Evolutionary conservation across 2,329 filamentous ascomycete genomes (phyloP), one percentile per base, ranked within the genome.

Genomic region (Aureobasidium musti): DNA sequence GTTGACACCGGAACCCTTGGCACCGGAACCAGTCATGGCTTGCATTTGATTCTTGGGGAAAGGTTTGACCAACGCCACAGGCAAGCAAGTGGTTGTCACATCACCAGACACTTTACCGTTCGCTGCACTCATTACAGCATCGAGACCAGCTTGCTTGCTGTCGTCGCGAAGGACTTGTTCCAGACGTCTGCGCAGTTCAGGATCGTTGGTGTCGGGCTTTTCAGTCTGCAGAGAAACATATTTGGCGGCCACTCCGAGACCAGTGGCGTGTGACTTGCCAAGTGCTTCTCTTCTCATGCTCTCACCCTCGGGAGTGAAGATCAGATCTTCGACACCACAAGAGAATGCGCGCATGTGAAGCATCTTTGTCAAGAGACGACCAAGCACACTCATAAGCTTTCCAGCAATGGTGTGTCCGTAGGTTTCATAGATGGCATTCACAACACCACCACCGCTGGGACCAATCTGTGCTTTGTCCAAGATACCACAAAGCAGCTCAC

Each of bases 1-100:
- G 76, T 99, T 99, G 78, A 99, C 95, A 73, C 86, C 83, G 65
- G 87, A 90, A 76, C 95, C 95, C 81, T 99, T 99, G 61, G 95
- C 95, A 77, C 95, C 95, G 66, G 95, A 97, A 17, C 89, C 90
- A 26, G 95, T 99, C 95, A 99, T 99, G 70, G 91, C 88, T 82
- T 99, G 95, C 94, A 99, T 99, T 79, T 98, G 94, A 75, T 99
- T 99, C 75, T 89, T 90, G 0, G 95, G 95, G 78, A 99, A 99
- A 8, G 90, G 87, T 79, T 98, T 99, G 73, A 91, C 88, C 33
- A 99, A 85, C n/a, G 49, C 91, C 92, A 23, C 79, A 0, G 95
- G 95, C 71, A 99, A 84, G 78, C 92, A 97, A 2, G 86, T 85
- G 54, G 83, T 83, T 11, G 93, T 96, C 52, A 98, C 89, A 0